Evolutionary conservation across 2,329 filamentous ascomycete species (phyloP).

Genomic region (Lomentospora prolificans): DNA sequence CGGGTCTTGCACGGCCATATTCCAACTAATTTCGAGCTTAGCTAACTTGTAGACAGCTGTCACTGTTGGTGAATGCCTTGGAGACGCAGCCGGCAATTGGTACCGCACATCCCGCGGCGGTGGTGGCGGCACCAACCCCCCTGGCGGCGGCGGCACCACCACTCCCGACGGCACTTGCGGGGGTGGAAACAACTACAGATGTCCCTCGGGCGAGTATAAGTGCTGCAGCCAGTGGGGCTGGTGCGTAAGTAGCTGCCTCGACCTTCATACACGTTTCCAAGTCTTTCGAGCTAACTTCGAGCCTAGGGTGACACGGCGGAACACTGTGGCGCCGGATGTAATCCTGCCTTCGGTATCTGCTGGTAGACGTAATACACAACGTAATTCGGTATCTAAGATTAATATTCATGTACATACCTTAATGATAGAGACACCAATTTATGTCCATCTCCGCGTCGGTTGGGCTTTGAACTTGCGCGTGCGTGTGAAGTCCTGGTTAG

Average conservation of each 20-base stretch:
- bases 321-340: constrained; percentile 9
- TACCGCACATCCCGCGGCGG: constrained; percentile 24
- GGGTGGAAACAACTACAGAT: constrained; percentile 1
- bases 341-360: constrained; percentile 7
- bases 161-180: constrained; percentile 8
- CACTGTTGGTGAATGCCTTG: constrained; percentile 36
- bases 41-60: too few species aligned
- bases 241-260: background rate
- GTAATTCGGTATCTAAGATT: background rate
- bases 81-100: constrained; percentile 42
- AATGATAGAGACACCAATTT: background rate
- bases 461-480: too few species aligned
- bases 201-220: constrained; percentile 1
- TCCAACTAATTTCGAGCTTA: too few species aligned
- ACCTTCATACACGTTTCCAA: too few species aligned
- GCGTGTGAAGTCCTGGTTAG: too few species aligned
- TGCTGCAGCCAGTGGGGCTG: constrained; percentile 8
- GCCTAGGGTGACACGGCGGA: constrained; percentile 5
- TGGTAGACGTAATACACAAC: too few species aligned
- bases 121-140: background rate
- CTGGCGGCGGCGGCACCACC: background rate
- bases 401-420: background rate
- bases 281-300: background rate
- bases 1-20: too few species aligned
- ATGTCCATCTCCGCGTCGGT: background rate